Conservation (phyloP, 805 yeast genomes). For the Metschnikowia cerradonensis region DNA sequence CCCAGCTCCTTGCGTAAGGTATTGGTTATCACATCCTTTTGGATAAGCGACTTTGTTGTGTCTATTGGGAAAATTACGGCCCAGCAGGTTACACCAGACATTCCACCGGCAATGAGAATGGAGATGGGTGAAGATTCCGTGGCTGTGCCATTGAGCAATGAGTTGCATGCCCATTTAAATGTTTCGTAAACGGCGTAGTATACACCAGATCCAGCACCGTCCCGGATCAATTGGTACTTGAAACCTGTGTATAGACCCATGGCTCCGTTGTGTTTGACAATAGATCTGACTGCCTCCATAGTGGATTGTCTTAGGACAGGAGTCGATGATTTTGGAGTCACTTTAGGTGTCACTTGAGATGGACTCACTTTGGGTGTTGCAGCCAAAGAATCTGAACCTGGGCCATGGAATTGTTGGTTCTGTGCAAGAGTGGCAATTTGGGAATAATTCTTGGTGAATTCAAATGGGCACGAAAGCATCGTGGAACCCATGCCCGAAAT, state of each 20-base stretch:
- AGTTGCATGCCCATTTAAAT: constrained; percentile 49
- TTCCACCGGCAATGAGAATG: constrained; percentile 62
- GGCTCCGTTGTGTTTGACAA: constrained; percentile 57
- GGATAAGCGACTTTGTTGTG: constrained; percentile 71
- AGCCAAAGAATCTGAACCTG: neutral
- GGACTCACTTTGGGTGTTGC: neutral
- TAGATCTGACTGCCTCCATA: constrained; percentile 44
- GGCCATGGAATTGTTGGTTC: constrained; percentile 6
- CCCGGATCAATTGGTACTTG: constrained; percentile 63
- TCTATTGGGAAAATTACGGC: constrained; percentile 68
- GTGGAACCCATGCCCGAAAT: constrained; percentile 64
- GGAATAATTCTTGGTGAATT: constrained; percentile 75
- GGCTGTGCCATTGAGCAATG: constrained; percentile 16
- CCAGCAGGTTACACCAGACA: constrained; percentile 77
- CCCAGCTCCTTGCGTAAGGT: constrained; percentile 53
- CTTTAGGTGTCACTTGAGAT: constrained; percentile 12
- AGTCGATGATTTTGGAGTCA: neutral
- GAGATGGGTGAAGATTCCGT: constrained; percentile 26
- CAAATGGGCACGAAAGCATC: constrained; percentile 76
- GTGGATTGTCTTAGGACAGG: constrained; percentile 23
- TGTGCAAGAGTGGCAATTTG: constrained; percentile 58
- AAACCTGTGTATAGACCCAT: constrained; percentile 71
- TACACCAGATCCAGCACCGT: constrained; percentile 64
- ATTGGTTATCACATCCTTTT: constrained; percentile 67
- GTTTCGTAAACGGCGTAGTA: constrained; percentile 77